A percentile compares a stretch with the other conserved stretches of the same genome.
These are phyloP conservation scores for Blumeria hordei DNA, from an alignment of 2,329 filamentous ascomycete species.

Conservation along the genomic window DNA sequence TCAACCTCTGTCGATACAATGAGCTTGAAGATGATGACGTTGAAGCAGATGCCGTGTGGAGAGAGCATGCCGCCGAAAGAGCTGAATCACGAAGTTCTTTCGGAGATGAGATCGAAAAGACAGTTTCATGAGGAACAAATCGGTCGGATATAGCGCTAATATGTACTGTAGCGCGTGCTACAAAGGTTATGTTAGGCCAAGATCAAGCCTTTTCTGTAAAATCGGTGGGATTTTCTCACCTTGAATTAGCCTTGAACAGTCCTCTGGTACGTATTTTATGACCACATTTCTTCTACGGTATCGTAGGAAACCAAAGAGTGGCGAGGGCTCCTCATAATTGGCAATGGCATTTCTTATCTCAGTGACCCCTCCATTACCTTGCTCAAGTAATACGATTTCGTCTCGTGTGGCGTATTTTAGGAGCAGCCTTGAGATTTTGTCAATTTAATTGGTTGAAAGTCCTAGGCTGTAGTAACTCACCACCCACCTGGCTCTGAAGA, in stretches of 20 bases:
- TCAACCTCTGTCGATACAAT: conserved; percentile 48
- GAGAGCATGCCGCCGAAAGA: conserved; percentile 65
- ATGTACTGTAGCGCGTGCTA: conserved; percentile 62
- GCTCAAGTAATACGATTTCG: conserved; percentile 54
- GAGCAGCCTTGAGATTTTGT: conserved; percentile 46
- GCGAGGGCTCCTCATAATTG: conserved; percentile 60
- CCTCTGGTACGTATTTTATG: conserved; percentile 79
- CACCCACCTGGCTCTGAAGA: conserved; percentile 76
- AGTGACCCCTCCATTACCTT: conserved; percentile 57
- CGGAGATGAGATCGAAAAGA: conserved; percentile 49
- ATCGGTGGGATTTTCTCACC: conserved; percentile 27
- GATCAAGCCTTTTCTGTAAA: neutral
- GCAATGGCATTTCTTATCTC: conserved; percentile 62
- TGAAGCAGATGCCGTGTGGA: conserved; percentile 71
- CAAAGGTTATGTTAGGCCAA: conserved; percentile 2
- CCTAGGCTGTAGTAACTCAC: conserved; percentile 21
- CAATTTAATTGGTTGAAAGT: conserved; percentile 2
- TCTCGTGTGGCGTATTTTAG: conserved; percentile 80
- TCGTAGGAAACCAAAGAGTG: conserved; percentile 74
- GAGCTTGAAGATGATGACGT: conserved; percentile 69
- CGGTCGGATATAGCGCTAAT: conserved; percentile 41
- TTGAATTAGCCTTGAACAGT: conserved; percentile 75
- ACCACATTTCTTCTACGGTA: conserved; percentile 78
- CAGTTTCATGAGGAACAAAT: conserved; percentile 70
- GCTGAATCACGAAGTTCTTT: conserved; percentile 71